These are phyloP conservation scores for Vanilla planifolia DNA, from an alignment of 106 monocot species.

Conservation along the genomic window DNA sequence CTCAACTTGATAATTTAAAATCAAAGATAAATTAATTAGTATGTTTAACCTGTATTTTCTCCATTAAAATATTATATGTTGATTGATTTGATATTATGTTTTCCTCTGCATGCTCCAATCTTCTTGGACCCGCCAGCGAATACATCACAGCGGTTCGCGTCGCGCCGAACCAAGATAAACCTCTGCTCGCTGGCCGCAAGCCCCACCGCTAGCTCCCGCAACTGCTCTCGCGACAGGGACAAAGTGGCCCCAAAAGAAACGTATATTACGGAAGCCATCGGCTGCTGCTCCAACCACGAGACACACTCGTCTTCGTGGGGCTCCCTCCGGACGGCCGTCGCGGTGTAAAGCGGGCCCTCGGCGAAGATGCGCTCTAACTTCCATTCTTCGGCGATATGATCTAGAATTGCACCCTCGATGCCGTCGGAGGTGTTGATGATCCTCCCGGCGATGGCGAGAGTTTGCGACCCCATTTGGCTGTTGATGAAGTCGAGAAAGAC, in stretches of 20 bases:
- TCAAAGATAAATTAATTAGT: too few relatives aligned
- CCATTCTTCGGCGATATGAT: neutral
- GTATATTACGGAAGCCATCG: too few relatives aligned
- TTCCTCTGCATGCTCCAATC: neutral
- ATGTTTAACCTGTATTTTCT: too few relatives aligned
- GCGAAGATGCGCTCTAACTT: neutral
- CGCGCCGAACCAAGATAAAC: too few relatives aligned
- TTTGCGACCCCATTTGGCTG: neutral
- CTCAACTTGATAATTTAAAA: too few relatives aligned
- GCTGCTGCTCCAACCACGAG: too few relatives aligned
- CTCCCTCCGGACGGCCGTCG: neutral
- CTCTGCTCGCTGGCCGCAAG: too few relatives aligned
- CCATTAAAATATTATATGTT: too few relatives aligned
- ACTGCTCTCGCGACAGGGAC: neutral
- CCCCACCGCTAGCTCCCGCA: conserved; percentile 8
- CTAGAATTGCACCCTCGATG: neutral
- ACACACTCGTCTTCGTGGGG: too few relatives aligned
- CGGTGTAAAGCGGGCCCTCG: conserved; percentile 7
- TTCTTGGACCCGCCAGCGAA: neutral
- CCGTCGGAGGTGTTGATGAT: neutral
- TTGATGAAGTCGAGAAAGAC: neutral
- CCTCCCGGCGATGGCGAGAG: neutral
- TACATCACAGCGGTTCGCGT: conserved; percentile 5
- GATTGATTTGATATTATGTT: too few relatives aligned
- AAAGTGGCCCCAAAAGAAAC: too few relatives aligned